Evolutionary conservation across 2,329 filamentous ascomycete species (phyloP).

Genomic region (Elsinoe necatrix): DNA sequence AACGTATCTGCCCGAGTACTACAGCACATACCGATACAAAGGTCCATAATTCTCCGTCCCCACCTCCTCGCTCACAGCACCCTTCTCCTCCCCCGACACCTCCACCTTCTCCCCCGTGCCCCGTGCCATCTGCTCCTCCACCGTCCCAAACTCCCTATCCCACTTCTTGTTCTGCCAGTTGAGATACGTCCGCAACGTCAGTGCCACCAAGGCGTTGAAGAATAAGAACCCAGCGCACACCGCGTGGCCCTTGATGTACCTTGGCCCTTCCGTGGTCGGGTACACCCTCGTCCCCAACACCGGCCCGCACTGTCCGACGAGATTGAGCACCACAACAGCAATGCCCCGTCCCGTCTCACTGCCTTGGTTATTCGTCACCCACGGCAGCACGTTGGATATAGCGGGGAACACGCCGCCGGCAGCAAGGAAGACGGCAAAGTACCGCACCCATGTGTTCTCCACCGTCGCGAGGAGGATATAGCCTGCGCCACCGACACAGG

Average conservation of each 20-base stretch:
- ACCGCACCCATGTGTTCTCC: slow-evolving; percentile 41
- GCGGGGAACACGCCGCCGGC: slow-evolving; percentile 24
- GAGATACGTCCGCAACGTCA: slow-evolving; percentile 46
- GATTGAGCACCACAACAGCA: slow-evolving; percentile 40
- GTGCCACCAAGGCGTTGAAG: slow-evolving; percentile 47
- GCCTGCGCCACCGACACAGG: slow-evolving; percentile 50
- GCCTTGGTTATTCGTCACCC: slow-evolving; percentile 25
- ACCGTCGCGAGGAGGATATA: slow-evolving; percentile 57
- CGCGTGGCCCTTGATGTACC: slow-evolving; percentile 44
- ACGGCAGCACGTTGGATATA: slow-evolving; percentile 22
- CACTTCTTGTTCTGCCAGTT: slow-evolving; percentile 52
- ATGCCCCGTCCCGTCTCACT: slow-evolving; percentile 19
- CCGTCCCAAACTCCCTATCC: slow-evolving; percentile 39
- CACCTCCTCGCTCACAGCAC: slow-evolving; percentile 17
- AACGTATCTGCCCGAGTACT: no score
- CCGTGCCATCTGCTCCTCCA: slow-evolving; percentile 20
- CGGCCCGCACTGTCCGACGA: slow-evolving; percentile 73
- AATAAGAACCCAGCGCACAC: slow-evolving; percentile 55
- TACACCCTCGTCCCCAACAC: slow-evolving; percentile 49
- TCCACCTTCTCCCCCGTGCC: slow-evolving; percentile 17
- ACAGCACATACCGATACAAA: slow-evolving; percentile 23
- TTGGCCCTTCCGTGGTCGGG: slow-evolving; percentile 42
- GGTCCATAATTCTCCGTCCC: slow-evolving; percentile 26
- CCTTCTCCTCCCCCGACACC: slow-evolving; percentile 15
- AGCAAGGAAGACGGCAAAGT: slow-evolving; percentile 30